phyloP scores from a whole-genome alignment of 768 basidiomycete genomes.

The Hericium coralloides region DNA sequence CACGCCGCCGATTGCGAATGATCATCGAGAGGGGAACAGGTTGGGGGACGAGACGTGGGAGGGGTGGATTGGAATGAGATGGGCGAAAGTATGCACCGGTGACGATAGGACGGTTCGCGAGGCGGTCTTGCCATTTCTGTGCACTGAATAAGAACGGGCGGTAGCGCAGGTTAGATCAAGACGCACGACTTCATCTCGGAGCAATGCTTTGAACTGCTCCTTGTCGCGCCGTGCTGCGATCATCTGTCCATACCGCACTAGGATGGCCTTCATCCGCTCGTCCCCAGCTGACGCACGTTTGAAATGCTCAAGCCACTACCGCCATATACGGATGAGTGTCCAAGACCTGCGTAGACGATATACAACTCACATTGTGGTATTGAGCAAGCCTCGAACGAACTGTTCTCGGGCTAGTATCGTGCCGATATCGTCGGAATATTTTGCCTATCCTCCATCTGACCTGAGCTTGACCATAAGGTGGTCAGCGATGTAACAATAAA shows the following conservation, averaged over 20 bases:
- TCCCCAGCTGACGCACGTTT: conserved; percentile 46
- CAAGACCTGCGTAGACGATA: too few species aligned
- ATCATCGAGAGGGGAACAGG: conserved; percentile 64
- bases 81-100: conserved; percentile 68
- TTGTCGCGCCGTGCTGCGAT: conserved; percentile 44
- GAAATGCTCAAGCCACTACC: conserved; percentile 56
- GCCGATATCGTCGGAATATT: conserved; percentile 43
- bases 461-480: conserved; percentile 25
- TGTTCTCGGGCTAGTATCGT: conserved; percentile 39
- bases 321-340: not conserved
- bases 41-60: conserved; percentile 77
- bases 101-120: conserved; percentile 55
- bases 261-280: conserved; percentile 30
- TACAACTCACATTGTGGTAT: too few species aligned
- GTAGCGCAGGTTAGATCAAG: not conserved
- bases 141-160: not conserved
- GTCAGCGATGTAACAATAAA: too few species aligned
- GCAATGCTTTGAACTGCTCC: conserved; percentile 35
- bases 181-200: conserved; percentile 45
- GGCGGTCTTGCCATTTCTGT: conserved; percentile 47
- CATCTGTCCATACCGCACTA: conserved; percentile 51
- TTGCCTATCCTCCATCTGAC: conserved; percentile 45
- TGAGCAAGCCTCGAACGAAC: too few species aligned
- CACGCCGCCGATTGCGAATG: conserved; percentile 41
- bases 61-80: conserved; percentile 51